Evolutionary conservation across 1,139 yeast species (phyloP).

Genomic region (Suhomyces guaymorum): DNA sequence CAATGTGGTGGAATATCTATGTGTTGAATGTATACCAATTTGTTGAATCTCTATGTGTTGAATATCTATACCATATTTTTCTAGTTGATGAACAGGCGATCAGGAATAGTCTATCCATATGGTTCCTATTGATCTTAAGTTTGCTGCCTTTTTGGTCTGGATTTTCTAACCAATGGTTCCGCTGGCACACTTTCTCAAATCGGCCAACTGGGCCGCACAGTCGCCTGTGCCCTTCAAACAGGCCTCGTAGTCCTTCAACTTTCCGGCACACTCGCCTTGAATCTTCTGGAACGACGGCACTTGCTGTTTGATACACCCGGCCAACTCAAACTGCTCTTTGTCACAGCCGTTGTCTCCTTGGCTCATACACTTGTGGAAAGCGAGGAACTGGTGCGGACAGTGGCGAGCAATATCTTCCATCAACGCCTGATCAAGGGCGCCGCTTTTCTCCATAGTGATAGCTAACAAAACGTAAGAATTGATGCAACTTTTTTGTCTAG

Average conservation of each 20-base stretch:
- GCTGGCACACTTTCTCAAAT: constrained; percentile 39
- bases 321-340: constrained; percentile 50
- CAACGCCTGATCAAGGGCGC: constrained; percentile 51
- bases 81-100: no score
- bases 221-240: constrained; percentile 48
- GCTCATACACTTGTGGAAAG: constrained; percentile 64
- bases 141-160: neutral
- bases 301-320: constrained; percentile 55
- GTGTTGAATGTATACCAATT: no score
- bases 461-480: no score
- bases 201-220: constrained; percentile 28
- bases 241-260: constrained; percentile 59
- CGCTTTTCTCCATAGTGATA: constrained; percentile 11
- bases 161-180: constrained; percentile 5
- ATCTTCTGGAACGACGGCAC: constrained; percentile 69
- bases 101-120: no score
- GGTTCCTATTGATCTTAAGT: no score
- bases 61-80: no score
- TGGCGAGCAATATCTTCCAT: constrained; percentile 62
- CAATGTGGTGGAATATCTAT: no score
- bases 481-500: neutral
- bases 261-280: constrained; percentile 56
- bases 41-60: neutral
- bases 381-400: constrained; percentile 66
- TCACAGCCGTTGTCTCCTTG: constrained; percentile 47